Evolutionary conservation across 495 filamentous ascomycete genomes (phyloP).

Genomic region (Podospora bellae-mahoneyi): DNA sequence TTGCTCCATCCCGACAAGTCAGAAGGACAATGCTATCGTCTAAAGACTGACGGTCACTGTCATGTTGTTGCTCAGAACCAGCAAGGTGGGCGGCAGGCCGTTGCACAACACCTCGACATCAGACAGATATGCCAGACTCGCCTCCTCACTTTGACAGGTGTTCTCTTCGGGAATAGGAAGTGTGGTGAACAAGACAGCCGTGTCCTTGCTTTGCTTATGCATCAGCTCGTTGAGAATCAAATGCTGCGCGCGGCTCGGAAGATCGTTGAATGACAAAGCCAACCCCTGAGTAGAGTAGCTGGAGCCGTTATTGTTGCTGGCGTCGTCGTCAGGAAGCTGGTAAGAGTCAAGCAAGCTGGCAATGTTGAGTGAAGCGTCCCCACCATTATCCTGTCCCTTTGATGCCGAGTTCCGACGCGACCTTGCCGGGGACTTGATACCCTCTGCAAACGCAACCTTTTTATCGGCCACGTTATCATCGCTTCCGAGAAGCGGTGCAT

Average conservation of each 20-base stretch:
- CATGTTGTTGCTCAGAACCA: constrained; percentile 89
- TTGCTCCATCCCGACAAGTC: neutral
- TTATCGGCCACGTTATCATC: constrained; percentile 52
- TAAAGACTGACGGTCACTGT: constrained; percentile 82
- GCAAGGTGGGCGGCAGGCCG: constrained; percentile 62
- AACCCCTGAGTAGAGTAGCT: constrained; percentile 59
- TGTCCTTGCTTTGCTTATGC: constrained; percentile 62
- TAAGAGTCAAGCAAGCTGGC: constrained; percentile 37
- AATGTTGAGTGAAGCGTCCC: constrained; percentile 36
- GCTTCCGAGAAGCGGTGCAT: constrained; percentile 47
- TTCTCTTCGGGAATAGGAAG: constrained; percentile 74
- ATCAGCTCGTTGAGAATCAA: constrained; percentile 84
- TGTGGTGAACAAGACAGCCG: constrained; percentile 80
- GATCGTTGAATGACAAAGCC: constrained; percentile 77
- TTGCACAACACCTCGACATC: constrained; percentile 74
- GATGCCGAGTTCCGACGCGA: constrained; percentile 35
- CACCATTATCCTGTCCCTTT: constrained; percentile 18
- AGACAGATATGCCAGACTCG: constrained; percentile 66
- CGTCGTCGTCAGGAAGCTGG: constrained; percentile 22
- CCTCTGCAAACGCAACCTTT: constrained; percentile 68
- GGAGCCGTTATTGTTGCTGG: constrained; percentile 40
- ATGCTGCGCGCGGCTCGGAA: constrained; percentile 78
- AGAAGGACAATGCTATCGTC: constrained; percentile 6
- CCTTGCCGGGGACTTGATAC: constrained; percentile 20
- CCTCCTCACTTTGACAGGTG: constrained; percentile 64